These are phyloP conservation scores for Benincasa hispida DNA, from an alignment of 306 rosid genomes.

Conservation along the genomic window DNA sequence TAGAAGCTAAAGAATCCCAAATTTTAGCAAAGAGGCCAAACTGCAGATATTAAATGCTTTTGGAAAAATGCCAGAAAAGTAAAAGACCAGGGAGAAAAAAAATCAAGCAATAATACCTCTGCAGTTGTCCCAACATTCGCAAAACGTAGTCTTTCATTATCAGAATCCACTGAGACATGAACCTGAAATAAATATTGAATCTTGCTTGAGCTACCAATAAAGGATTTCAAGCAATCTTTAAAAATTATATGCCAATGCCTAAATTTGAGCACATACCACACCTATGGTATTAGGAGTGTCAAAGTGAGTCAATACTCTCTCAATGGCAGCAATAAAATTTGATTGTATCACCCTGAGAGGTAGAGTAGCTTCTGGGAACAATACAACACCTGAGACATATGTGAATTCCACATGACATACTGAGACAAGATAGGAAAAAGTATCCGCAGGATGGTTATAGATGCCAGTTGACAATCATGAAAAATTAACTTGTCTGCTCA, in stretches of 20 bases:
- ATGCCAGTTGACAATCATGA: not conserved
- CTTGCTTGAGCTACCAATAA: not conserved
- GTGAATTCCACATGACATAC: not conserved
- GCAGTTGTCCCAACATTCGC: slow-evolving; percentile 84
- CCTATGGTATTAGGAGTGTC: slow-evolving; percentile 68
- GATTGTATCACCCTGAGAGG: slow-evolving; percentile 67
- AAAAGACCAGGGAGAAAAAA: not conserved
- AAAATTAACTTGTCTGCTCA: not conserved
- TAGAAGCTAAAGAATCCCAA: not conserved
- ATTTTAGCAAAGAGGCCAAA: not conserved
- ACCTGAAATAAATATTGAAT: slow-evolving; percentile 33
- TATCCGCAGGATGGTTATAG: not conserved
- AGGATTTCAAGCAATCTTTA: not conserved
- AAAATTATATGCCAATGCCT: not conserved
- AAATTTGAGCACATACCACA: slow-evolving; percentile 50
- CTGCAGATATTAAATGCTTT: not conserved
- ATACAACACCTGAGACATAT: slow-evolving; percentile 70
- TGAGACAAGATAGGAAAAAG: not conserved
- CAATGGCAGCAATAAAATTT: slow-evolving; percentile 52
- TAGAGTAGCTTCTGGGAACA: slow-evolving; percentile 84
- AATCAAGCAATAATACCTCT: slow-evolving; percentile 35
- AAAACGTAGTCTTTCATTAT: slow-evolving; percentile 21
- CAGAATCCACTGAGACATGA: slow-evolving; percentile 33
- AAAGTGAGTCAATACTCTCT: slow-evolving; percentile 47
- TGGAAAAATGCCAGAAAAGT: not conserved